These are phyloP conservation scores for Candida germanica DNA, from an alignment of 805 yeast species.

Conservation along the genomic window DNA sequence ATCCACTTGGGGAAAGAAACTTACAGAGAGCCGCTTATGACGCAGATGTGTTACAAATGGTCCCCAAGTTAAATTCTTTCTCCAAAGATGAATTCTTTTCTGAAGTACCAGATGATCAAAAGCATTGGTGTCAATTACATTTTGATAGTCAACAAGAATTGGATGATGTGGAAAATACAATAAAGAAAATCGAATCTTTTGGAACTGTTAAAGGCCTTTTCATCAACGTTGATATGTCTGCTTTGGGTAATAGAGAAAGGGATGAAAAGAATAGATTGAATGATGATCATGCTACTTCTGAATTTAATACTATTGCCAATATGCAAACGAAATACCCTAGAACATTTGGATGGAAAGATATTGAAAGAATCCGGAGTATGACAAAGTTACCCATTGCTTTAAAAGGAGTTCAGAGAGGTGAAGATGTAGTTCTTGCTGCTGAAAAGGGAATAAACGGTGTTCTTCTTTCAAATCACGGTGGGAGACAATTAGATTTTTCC, in stretches of 20 bases:
- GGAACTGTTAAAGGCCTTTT: constrained; percentile 31
- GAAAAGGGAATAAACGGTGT: constrained; percentile 72
- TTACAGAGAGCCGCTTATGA: constrained; percentile 23
- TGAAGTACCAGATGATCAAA: constrained; percentile 27
- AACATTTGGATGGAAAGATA: constrained; percentile 27
- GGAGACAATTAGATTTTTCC: constrained; percentile 80
- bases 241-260: constrained; percentile 42
- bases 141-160: constrained; percentile 28
- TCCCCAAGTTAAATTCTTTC: constrained; percentile 26
- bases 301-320: constrained; percentile 7
- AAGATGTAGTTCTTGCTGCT: constrained; percentile 71
- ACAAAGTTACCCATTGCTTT: constrained; percentile 46
- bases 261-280: constrained; percentile 24
- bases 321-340: constrained; percentile 9
- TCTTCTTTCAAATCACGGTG: constrained; percentile 85
- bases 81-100: constrained; percentile 23
- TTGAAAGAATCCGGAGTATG: constrained; percentile 17
- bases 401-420: constrained; percentile 79
- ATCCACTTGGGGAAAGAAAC: constrained; percentile 24
- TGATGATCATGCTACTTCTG: constrained; percentile 4
- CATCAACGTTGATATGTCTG: constrained; percentile 34
- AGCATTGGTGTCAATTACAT: constrained; percentile 31
- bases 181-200: constrained; percentile 21
- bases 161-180: constrained; percentile 15
- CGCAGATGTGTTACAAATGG: constrained; percentile 32